A percentile compares a stretch with the other conserved stretches of the same genome.
Evolutionary conservation across 2,329 filamentous ascomycete genomes (phyloP).

Genomic region (Botrytis fabae): DNA sequence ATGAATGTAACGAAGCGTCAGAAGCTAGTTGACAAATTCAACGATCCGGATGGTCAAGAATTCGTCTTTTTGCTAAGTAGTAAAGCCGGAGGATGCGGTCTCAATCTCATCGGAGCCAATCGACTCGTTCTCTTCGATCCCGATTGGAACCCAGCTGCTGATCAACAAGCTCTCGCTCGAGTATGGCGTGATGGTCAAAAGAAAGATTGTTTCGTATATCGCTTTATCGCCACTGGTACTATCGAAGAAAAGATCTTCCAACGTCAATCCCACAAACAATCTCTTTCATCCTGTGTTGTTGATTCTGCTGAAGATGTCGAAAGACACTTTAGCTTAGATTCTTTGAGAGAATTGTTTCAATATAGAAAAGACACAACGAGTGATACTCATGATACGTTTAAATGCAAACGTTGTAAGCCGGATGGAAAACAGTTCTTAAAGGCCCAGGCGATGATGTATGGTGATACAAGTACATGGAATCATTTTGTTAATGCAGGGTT

Average conservation of each 20-base stretch:
- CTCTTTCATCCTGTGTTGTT: conserved; percentile 91
- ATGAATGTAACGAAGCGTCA: conserved; percentile 98
- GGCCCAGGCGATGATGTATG: conserved; percentile 92
- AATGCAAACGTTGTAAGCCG: conserved; percentile 90
- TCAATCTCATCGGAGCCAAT: conserved; percentile 94
- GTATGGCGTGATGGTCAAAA: conserved; percentile 99
- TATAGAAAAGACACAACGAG: conserved; percentile 82
- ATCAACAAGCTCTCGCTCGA: conserved; percentile 93
- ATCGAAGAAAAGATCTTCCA: conserved; percentile 99
- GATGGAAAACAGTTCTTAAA: conserved; percentile 88
- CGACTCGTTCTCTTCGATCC: conserved; percentile 94
- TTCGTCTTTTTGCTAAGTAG: conserved; percentile 96
- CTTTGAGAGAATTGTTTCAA: conserved; percentile 88
- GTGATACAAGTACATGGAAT: conserved; percentile 99
- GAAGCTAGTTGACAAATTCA: conserved; percentile 97
- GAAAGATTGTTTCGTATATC: conserved; percentile 98
- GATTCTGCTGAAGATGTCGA: conserved; percentile 97
- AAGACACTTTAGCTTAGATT: conserved; percentile 91
- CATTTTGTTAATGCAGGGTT: conserved; percentile 86
- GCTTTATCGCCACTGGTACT: conserved; percentile 97
- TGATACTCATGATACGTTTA: conserved; percentile 98
- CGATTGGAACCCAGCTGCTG: conserved; percentile 96
- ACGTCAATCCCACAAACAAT: conserved; percentile 96
- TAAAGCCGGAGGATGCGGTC: conserved; percentile 93
- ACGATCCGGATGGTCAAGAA: conserved; percentile 84